Evolutionary conservation across 2,329 filamentous ascomycete species (phyloP), one percentile per base, ranked within the genome.

Genomic region (Botrytis cinerea): DNA sequence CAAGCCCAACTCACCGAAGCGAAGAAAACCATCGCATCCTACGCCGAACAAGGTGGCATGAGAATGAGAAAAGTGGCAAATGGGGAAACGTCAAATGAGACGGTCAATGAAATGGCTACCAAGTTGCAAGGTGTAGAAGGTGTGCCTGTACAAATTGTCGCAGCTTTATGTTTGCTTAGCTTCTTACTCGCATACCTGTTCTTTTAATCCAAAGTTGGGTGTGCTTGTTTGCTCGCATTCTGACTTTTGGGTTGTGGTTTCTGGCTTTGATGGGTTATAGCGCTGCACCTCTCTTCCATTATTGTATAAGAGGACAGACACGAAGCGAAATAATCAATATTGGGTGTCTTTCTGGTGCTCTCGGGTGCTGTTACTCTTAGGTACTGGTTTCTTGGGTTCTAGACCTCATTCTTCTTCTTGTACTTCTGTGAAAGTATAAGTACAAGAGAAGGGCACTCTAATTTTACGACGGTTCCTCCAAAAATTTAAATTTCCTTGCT

Each of bases 101-200:
- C 85, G 83, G 82, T 84, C 84, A 78, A 79, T 75, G 85, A 85
- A 75, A 86, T 85, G 81, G 87, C 84, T 78, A 88, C 82, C 82
- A 90, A 83, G 77, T 90, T 79, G 22, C 79, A 79, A 71, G 69
- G 43, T 16, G 70, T 73, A 32, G 78, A 94, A 78, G 95, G 96
- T 35, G 95, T 99, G 5, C 91, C 96, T 0, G 89, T 99, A 68
- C 92, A 95, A 82, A 89, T 95, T 75, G 93, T 93, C 62, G 95
- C 96, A 35, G 86, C 90, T 35, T 85, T 99, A 61, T 98, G 95
- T 82, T 86, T 99, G 79, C 79, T 97, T 76, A 95, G 93, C 86
- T 99, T 99, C 85, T 84, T 99, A 81, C 88, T 98, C 78, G 96
- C 94, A 72, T 99, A 98, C 84, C 89, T 98, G 83, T 94, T 99